Evolutionary conservation across 176 grass and related monocot genomes (phyloP).

Genomic region (Saccharum officinarum): DNA sequence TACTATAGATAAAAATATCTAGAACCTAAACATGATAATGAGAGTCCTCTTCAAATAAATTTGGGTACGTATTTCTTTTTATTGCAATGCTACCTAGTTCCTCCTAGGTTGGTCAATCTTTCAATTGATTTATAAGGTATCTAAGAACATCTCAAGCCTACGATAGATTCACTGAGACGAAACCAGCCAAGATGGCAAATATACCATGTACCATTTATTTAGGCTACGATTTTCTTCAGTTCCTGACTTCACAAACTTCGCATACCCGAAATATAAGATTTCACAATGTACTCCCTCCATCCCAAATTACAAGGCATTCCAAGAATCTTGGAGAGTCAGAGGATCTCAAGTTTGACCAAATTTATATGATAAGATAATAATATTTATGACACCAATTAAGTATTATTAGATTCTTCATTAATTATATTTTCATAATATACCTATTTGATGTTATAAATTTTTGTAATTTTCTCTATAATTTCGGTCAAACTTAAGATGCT

Average conservation of each 20-base stretch:
- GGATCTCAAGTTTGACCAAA: no score
- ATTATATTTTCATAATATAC: no score
- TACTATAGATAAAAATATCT: neutral
- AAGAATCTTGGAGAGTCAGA: no score
- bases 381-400: no score
- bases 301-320: no score
- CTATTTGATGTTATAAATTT: no score
- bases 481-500: no score
- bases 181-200: neutral
- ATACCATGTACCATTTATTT: neutral
- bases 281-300: no score
- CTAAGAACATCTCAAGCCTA: neutral
- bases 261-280: neutral
- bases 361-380: no score
- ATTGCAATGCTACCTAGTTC: neutral
- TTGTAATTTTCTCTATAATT: no score
- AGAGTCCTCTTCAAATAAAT: neutral
- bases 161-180: neutral
- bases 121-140: neutral
- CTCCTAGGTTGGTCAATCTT: neutral
- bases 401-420: no score
- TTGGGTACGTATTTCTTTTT: neutral
- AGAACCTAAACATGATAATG: neutral
- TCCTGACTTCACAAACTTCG: neutral
- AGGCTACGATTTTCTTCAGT: neutral